A percentile compares a stretch with the other conserved stretches of the same genome.
phyloP scores from a whole-genome alignment of 331 rosid species.

The Quercus tomentella region DNA sequence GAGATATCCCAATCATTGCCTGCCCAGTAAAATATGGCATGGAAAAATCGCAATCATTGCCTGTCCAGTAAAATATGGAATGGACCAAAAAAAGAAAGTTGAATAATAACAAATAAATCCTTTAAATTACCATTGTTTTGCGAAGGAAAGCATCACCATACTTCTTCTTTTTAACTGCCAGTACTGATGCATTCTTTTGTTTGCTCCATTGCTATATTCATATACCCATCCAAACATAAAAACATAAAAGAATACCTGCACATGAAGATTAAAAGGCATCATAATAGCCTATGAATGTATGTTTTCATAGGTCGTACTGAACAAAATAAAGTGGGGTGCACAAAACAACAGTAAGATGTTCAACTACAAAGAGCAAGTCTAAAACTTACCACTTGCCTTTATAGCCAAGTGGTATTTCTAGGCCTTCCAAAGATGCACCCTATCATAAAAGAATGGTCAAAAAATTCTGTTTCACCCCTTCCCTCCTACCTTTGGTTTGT shows the following conservation, averaged over 20 bases:
- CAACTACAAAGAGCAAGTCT: not conserved
- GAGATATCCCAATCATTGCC: too few relatives aligned
- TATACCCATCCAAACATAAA: slow-evolving; percentile 63
- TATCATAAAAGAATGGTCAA: too few relatives aligned
- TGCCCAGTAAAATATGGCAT: too few relatives aligned
- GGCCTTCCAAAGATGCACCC: too few relatives aligned
- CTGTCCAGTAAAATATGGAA: too few relatives aligned
- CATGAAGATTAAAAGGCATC: not conserved
- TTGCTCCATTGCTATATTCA: slow-evolving; percentile 80
- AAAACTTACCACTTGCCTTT: not conserved
- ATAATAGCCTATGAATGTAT: not conserved
- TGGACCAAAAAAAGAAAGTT: too few relatives aligned
- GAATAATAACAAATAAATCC: too few relatives aligned
- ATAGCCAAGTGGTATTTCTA: not conserved
- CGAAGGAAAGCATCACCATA: slow-evolving; percentile 83
- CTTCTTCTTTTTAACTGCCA: slow-evolving; percentile 82
- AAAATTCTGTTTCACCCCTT: too few relatives aligned
- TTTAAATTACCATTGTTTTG: slow-evolving; percentile 69
- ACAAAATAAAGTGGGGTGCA: not conserved
- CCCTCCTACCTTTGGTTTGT: too few relatives aligned
- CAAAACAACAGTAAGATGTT: not conserved
- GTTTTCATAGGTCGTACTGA: not conserved
- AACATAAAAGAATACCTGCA: slow-evolving; percentile 47
- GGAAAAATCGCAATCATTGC: too few relatives aligned
- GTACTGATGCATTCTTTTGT: slow-evolving; percentile 84